Base-by-base conservation (phyloP, 805 yeast genomes). In the Pachysolen tannophilus region DNA sequence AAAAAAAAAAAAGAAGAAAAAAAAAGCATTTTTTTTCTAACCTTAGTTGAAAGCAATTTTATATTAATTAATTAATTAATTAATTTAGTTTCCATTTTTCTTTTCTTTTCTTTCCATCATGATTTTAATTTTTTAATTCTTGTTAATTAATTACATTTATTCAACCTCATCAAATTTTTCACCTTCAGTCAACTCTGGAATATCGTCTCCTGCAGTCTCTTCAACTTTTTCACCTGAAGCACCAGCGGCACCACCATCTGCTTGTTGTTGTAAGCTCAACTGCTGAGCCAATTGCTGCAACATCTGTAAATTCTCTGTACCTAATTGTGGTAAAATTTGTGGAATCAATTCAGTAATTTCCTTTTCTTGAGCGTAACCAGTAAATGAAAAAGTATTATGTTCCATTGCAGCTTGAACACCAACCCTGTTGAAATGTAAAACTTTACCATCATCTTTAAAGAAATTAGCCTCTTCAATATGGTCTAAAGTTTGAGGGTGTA, bases 381-480 rank as follows among this genome's bases (percentile, higher is more conserved):
- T 82, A 74, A 92, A 81, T 52, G 94, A 94, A 62, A 81, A 84
- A 47, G 95, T 82, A 78, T 90, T 88, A 73, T 81, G 71, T 55
- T 79, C 81, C 53, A 84, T 78, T 53, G 96, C 86, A 50, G 84
- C 84, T 72, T 90, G 97, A 46, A 88, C 92, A 67, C 92, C 94
- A 49, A 92, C 96, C 65, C 92, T 82, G 74, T 83, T 78, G 76
- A 92, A 86, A 72, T 90, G 96, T 65, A 90, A 69, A 46, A 92
- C 96, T 60, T 80, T 82, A 59, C 97, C 97, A 63, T 90, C 96
- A 46, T 86, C 95, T 65, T 74, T 82, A 83, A 92, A 88, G 74
- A 90, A 84, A 78, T 88, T 90, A 56, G 95, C 97, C 72, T 90
- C 97, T 62, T 86, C 94, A 55, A 90, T 80, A 55, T 83, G 86